These are phyloP conservation scores for Blastocystis sp. DNA, from an alignment of 352 stramenopile genomes.

Conservation along the genomic window DNA sequence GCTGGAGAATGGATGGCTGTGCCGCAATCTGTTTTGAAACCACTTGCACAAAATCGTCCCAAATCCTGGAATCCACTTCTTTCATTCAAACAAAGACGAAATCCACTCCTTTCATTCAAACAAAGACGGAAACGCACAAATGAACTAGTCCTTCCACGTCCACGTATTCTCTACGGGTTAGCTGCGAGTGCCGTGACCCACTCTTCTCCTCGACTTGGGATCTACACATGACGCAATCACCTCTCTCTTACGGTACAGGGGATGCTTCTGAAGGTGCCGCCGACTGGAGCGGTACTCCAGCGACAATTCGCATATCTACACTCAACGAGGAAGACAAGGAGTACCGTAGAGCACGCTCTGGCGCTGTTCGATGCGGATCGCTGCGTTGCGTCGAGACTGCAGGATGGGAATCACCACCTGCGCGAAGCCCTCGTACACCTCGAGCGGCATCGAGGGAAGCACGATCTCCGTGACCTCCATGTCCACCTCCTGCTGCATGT, in stretches of 20 bases:
- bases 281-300: background rate
- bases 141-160: conserved; percentile 66
- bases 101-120: conserved; percentile 9
- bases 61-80: conserved; percentile 7
- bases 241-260: background rate
- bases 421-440: conserved; percentile 59
- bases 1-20: background rate
- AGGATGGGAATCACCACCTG: conserved; percentile 58
- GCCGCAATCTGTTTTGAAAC: conserved; percentile 31
- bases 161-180: conserved; percentile 60
- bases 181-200: background rate
- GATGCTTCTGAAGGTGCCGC: background rate
- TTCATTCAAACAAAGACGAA: conserved; percentile 30
- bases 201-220: conserved; percentile 14
- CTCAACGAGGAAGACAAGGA: too few species aligned
- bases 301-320: conserved; percentile 55
- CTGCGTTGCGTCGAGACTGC: conserved; percentile 25
- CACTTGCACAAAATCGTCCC: background rate
- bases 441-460: conserved; percentile 27
- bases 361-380: conserved; percentile 12
- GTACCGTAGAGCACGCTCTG: conserved; percentile 35
- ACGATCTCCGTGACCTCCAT: conserved; percentile 2
- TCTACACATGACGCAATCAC: background rate
- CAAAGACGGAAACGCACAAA: conserved; percentile 32
- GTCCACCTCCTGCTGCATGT: conserved; percentile 16